A percentile compares a stretch with the other conserved stretches of the same genome.
Evolutionary conservation across 1,139 yeast genomes (phyloP).

Genomic region (Hanseniaspora gamundiae): DNA sequence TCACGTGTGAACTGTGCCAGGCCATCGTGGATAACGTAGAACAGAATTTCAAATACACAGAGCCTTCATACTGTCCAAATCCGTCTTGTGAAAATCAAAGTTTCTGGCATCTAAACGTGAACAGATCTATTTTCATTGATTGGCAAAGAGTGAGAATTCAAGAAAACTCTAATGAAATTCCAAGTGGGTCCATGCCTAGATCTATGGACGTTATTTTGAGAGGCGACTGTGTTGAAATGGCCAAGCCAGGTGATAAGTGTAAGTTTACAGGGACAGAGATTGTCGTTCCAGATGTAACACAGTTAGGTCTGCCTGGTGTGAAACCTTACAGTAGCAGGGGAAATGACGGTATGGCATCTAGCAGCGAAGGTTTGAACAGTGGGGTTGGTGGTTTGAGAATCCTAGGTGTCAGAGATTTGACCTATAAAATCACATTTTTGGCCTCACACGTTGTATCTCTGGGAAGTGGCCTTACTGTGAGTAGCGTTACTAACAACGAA

Average conservation of each 20-base stretch:
- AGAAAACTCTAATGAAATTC: conserved; percentile 90
- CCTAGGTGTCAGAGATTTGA: conserved; percentile 86
- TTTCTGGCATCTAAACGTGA: conserved; percentile 70
- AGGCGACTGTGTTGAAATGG: conserved; percentile 92
- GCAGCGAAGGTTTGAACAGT: conserved; percentile 61
- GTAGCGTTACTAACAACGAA: conserved; percentile 14
- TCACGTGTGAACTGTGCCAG: conserved; percentile 82
- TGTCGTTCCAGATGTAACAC: conserved; percentile 90
- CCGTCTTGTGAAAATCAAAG: conserved; percentile 83
- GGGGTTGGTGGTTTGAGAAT: conserved; percentile 81
- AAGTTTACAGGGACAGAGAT: conserved; percentile 91
- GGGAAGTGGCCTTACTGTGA: conserved; percentile 22
- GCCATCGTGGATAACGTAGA: conserved; percentile 83
- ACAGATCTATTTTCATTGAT: conserved; percentile 81
- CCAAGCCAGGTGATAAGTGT: conserved; percentile 97
- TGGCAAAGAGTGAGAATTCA: conserved; percentile 97
- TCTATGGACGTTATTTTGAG: conserved; percentile 85
- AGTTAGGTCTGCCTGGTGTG: conserved; percentile 92
- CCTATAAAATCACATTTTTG: conserved; percentile 81
- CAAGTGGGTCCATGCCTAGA: conserved; percentile 98
- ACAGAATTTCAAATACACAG: conserved; percentile 87
- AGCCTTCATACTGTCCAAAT: conserved; percentile 84
- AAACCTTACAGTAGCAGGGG: conserved; percentile 66
- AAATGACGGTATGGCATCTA: conserved; percentile 48
- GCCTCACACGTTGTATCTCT: conserved; percentile 62